Base-by-base conservation (phyloP, 441 rosid genomes). In the Mallotus repandus region DNA sequence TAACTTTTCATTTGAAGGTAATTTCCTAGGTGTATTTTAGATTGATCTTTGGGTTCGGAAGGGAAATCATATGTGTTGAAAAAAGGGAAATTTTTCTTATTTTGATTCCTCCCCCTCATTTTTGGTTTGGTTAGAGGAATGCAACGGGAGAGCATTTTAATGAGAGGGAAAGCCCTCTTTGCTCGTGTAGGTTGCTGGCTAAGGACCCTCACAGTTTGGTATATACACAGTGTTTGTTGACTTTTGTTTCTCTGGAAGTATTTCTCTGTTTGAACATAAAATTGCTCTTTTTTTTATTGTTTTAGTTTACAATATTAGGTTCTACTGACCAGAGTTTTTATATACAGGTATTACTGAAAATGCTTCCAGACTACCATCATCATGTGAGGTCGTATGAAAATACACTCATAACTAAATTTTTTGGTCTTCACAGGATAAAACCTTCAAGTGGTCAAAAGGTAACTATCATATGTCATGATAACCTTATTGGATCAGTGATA, bases 371-470 rank as follows among this genome's bases (percentile, higher is more conserved):
- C 77, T 96, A 93, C 81, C 98, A 93, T 81, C 79, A 90, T 84
- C 99, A 96, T 77, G 98, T 96, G 81, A 86, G 86, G 80, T 81
- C 95, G 10, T 88, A 90, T 78, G 98, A 96, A 76, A 96, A 96
- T 80, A 96, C 98, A 0, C 99, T 96, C 81, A 82, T 96, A 68
- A 96, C 99, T 57, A 96, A 96, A 75, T 93, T 96, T 85, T 96
- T 96, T 84, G 99, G 99, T 71, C 97, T 96, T 83, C 99, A 96
- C 84, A 89, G 97, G 88, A 96, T 96, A 83, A 96, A 90, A 84
- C 99, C 99, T 73, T 85, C 97, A 70, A 96, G 99, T 75, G 97
- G 99, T 75, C 97, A 96, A 82, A 96, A 93, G 97, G 97, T 95
- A 71, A 76, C 66, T 18, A 64, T 46, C 58, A 25, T 67, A 15